These are phyloP conservation scores for Epichloe amarillans DNA, from an alignment of 2,329 filamentous ascomycete species.

Conservation along the genomic window DNA sequence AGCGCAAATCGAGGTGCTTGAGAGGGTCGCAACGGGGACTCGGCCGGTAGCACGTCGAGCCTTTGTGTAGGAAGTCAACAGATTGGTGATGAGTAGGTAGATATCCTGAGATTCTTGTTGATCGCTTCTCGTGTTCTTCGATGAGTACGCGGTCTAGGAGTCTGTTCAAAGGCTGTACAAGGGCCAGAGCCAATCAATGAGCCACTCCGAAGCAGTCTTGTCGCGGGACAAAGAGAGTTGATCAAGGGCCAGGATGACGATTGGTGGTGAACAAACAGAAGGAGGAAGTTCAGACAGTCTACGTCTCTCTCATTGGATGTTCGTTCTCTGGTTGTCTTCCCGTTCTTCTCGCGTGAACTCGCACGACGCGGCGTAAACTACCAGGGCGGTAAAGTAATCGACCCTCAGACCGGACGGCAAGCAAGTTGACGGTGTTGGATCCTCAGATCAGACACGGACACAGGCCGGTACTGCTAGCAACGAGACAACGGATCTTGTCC, in stretches of 20 bases:
- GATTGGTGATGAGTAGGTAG: neutral
- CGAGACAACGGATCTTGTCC: neutral
- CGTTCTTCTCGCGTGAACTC: conserved; percentile 4
- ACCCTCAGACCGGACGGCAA: neutral
- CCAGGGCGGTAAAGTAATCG: conserved; percentile 4
- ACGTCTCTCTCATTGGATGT: conserved; percentile 6
- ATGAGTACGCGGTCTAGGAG: neutral
- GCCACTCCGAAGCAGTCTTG: neutral
- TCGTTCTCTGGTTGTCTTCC: neutral
- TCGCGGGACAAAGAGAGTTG: neutral
- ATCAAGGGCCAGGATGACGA: neutral
- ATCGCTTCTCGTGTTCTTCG: neutral
- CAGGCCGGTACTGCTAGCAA: neutral
- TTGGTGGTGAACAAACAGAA: neutral
- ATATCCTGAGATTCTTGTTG: neutral
- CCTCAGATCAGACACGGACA: neutral
- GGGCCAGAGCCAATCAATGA: neutral
- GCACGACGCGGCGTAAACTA: conserved; percentile 3
- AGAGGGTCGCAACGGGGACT: neutral
- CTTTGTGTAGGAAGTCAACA: neutral
- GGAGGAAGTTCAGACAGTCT: neutral
- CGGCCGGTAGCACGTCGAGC: neutral
- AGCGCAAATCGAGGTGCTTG: neutral
- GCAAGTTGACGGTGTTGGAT: neutral
- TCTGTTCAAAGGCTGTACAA: neutral